Percentiles rank a stretch among this genome's conserved stretches.
phyloP scores from a whole-genome alignment of 2,329 filamentous ascomycete species.

The Alternaria gansuensis region DNA sequence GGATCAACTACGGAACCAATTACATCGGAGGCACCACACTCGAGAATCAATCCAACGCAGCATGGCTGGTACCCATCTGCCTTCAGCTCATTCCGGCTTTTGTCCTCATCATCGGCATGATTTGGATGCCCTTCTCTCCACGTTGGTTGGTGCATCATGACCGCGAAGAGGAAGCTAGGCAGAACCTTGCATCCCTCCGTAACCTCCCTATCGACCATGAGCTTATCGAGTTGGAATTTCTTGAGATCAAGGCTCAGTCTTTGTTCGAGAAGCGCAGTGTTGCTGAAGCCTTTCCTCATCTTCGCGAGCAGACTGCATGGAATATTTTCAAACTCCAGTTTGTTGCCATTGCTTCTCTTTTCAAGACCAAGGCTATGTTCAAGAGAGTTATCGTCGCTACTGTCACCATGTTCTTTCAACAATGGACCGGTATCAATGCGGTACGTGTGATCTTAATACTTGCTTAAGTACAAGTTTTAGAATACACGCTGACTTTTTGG shows the following conservation, averaged over 20 bases:
- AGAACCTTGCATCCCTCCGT: slow-evolving; percentile 70
- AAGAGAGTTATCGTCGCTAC: slow-evolving; percentile 71
- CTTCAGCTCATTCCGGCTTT: slow-evolving; percentile 74
- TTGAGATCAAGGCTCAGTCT: slow-evolving; percentile 83
- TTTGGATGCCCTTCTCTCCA: slow-evolving; percentile 82
- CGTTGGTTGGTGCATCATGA: slow-evolving; percentile 77
- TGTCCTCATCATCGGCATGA: slow-evolving; percentile 73
- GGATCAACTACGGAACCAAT: slow-evolving; percentile 55
- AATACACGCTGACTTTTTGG: neutral
- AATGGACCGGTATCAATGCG: slow-evolving; percentile 62
- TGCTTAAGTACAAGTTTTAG: too few species aligned
- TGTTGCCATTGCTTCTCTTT: slow-evolving; percentile 70
- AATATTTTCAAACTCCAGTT: slow-evolving; percentile 69
- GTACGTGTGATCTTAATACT: slow-evolving; percentile 30
- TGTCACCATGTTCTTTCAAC: slow-evolving; percentile 59
- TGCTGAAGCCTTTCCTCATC: slow-evolving; percentile 71
- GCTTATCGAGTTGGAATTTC: slow-evolving; percentile 76
- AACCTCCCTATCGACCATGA: slow-evolving; percentile 69
- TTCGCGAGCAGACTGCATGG: slow-evolving; percentile 66
- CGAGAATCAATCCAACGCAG: slow-evolving; percentile 67
- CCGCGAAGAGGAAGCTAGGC: slow-evolving; percentile 72
- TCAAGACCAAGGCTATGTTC: slow-evolving; percentile 72
- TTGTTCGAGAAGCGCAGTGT: slow-evolving; percentile 77
- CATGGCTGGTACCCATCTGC: slow-evolving; percentile 78
- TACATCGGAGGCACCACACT: slow-evolving; percentile 65